Evolutionary conservation across 345 rosid species (phyloP).

Genomic region (Carallia pectinifolia): DNA sequence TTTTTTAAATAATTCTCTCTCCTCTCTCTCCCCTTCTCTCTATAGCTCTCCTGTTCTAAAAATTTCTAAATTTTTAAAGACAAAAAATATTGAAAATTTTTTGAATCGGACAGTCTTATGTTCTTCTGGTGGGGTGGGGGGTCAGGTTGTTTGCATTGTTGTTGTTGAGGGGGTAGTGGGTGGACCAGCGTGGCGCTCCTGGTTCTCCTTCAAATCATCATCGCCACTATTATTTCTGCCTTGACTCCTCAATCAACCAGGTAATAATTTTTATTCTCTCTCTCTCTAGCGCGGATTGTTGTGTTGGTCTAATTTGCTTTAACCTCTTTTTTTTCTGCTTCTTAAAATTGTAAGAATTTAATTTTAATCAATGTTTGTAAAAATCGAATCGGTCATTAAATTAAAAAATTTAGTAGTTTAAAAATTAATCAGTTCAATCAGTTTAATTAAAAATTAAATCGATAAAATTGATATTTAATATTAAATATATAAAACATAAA

Average conservation of each 20-base stretch:
- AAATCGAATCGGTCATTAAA: no score
- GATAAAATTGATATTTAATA: no score
- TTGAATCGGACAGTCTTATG: background rate
- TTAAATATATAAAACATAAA: no score
- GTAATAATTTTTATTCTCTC: constrained; percentile 41
- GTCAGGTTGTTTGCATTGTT: background rate
- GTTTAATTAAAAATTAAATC: no score
- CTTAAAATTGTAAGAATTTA: constrained; percentile 3
- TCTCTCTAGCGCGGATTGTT: background rate
- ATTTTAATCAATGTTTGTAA: background rate
- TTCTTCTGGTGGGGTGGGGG: background rate
- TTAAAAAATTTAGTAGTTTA: no score
- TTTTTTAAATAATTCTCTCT: no score
- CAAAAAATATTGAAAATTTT: background rate
- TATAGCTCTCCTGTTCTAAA: no score
- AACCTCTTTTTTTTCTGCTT: background rate
- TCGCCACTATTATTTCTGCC: constrained; percentile 33
- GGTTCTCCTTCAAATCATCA: constrained; percentile 42
- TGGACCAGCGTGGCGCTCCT: constrained; percentile 29
- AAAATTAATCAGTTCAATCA: no score
- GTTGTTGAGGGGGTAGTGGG: constrained; percentile 15
- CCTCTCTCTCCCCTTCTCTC: no score
- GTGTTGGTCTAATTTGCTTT: background rate
- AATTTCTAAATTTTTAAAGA: no score
- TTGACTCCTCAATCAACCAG: constrained; percentile 59